These are phyloP conservation scores for Phytophthora ohioensis DNA, from an alignment of 352 stramenopile genomes.

Conservation along the genomic window DNA sequence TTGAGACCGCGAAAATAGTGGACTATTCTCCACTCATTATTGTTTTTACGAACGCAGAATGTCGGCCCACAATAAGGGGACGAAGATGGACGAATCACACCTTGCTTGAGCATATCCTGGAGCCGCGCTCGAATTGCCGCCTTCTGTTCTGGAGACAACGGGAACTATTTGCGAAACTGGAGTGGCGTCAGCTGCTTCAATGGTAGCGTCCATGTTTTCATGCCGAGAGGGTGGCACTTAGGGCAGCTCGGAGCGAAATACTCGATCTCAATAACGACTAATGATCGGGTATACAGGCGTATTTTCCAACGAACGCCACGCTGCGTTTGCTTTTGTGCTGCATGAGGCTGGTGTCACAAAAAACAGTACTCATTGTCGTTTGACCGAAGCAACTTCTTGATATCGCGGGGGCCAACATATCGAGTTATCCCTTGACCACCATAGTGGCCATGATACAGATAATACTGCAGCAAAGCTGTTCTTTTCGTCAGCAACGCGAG, in stretches of 20 bases:
- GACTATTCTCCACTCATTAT: constrained; percentile 6
- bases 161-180: constrained; percentile 16
- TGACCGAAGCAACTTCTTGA: neutral
- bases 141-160: constrained; percentile 10
- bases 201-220: neutral
- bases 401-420: neutral
- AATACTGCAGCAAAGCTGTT: constrained; percentile 7
- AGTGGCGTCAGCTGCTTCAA: neutral
- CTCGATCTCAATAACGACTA: neutral
- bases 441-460: neutral
- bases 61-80: constrained; percentile 10
- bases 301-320: neutral
- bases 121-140: neutral
- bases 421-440: neutral
- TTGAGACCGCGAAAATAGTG: constrained; percentile 14
- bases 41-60: constrained; percentile 17
- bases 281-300: neutral
- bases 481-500: neutral
- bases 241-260: constrained; percentile 8
- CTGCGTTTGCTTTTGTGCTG: neutral
- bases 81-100: constrained; percentile 7
- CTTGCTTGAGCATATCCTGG: constrained; percentile 10
- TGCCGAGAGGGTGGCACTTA: constrained; percentile 4
- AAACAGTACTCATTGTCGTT: constrained; percentile 18
- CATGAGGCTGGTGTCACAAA: neutral